A percentile compares a stretch with the other conserved stretches of the same genome.
Conservation (phyloP, 2,329 filamentous ascomycete genomes). For the Fusarium liriodendri region DNA sequence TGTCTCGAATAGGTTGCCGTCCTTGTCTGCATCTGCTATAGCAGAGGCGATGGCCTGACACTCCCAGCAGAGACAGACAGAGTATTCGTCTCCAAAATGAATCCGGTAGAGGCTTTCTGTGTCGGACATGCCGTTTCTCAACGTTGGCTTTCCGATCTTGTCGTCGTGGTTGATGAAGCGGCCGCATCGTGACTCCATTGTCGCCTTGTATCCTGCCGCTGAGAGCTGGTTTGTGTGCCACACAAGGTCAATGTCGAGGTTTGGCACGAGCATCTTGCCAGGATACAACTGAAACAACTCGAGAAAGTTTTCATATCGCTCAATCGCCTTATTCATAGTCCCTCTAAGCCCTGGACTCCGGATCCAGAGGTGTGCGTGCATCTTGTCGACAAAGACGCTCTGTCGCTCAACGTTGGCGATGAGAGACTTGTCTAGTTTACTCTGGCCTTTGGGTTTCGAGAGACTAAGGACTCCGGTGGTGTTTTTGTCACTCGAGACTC, state of each 20-base stretch:
- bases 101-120: slow-evolving; percentile 30
- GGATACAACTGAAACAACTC: slow-evolving; percentile 51
- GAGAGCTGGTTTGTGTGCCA: slow-evolving; percentile 57
- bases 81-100: slow-evolving; percentile 31
- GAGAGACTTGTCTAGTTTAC: background rate
- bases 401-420: slow-evolving; percentile 45
- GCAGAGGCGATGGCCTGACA: slow-evolving; percentile 35
- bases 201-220: slow-evolving; percentile 39
- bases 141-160: slow-evolving; percentile 24
- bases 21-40: slow-evolving; percentile 14
- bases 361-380: slow-evolving; percentile 52
- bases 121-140: slow-evolving; percentile 16
- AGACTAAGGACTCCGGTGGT: background rate
- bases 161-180: slow-evolving; percentile 45
- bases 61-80: slow-evolving; percentile 36
- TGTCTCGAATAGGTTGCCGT: background rate
- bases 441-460: background rate
- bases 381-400: slow-evolving; percentile 52
- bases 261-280: slow-evolving; percentile 49
- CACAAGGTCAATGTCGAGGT: slow-evolving; percentile 54
- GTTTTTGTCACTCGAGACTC: background rate
- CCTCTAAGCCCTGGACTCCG: slow-evolving; percentile 47
- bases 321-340: slow-evolving; percentile 49
- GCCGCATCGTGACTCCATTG: slow-evolving; percentile 27
- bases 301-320: slow-evolving; percentile 53